Evolutionary conservation across 108 stramenopile species (phyloP).

Genomic region (Chaetoceros muelleri): DNA sequence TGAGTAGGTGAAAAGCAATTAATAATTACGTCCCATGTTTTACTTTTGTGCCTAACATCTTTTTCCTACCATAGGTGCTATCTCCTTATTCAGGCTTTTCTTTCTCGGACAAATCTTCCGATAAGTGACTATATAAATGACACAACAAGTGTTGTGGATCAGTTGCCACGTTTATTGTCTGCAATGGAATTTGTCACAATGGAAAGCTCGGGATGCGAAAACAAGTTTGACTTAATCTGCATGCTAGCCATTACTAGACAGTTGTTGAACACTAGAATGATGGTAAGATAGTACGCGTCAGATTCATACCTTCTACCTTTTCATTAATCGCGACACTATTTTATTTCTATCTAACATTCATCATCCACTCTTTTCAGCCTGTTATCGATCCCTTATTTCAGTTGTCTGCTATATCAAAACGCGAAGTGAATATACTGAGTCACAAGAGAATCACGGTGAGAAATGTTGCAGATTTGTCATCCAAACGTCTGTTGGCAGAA

Average conservation of each 20-base stretch:
- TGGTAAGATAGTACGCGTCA: constrained; percentile 10
- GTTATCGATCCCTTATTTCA: background rate
- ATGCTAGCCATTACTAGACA: constrained; percentile 32
- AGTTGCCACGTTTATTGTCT: constrained; percentile 87
- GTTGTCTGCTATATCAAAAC: background rate
- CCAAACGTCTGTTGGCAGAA: too few relatives aligned
- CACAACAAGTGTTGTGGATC: constrained; percentile 90
- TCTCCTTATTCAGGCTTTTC: constrained; percentile 87
- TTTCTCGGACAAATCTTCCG: constrained; percentile 75
- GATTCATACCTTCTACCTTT: background rate
- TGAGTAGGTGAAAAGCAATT: too few relatives aligned
- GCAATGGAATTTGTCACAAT: constrained; percentile 91
- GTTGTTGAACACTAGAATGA: constrained; percentile 16
- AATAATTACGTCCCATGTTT: too few relatives aligned
- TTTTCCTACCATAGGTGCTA: constrained; percentile 30
- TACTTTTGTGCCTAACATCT: background rate
- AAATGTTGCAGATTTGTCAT: background rate
- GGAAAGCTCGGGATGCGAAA: constrained; percentile 33
- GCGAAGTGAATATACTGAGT: background rate
- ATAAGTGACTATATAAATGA: constrained; percentile 97
- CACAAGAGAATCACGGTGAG: background rate
- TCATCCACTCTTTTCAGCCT: background rate
- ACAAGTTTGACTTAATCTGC: constrained; percentile 47
- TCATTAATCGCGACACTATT: background rate
- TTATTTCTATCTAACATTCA: background rate